Evolutionary conservation across 208 protist genomes (phyloP).

Genomic region (Herpetomonas tarakana): DNA sequence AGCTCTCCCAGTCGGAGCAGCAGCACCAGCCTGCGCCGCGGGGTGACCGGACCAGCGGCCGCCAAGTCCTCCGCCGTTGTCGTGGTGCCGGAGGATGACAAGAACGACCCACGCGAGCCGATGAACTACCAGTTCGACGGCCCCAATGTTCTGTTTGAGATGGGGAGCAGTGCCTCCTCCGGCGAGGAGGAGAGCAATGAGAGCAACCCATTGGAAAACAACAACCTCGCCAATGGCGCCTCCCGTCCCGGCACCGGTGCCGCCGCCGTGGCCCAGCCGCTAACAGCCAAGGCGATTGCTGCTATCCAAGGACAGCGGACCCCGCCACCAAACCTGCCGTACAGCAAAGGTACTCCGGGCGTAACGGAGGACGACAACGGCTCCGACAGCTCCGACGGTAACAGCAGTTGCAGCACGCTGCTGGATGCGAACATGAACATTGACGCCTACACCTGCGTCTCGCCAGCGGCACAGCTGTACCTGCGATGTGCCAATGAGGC

Average conservation of each 20-base stretch:
- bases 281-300: background rate
- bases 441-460: constrained; percentile 57
- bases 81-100: background rate
- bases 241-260: background rate
- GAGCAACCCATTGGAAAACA: no score
- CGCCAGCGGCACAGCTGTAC: constrained; percentile 44
- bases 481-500: constrained; percentile 47
- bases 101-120: background rate
- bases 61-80: no score
- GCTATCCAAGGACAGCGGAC: background rate
- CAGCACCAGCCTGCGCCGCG: background rate
- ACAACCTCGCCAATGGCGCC: background rate
- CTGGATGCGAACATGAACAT: constrained; percentile 33
- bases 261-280: background rate
- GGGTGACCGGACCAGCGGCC: no score
- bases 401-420: constrained; percentile 27
- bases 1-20: background rate
- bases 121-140: background rate
- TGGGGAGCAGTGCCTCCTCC: background rate
- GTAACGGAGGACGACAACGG: background rate
- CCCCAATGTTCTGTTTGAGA: background rate
- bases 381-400: constrained; percentile 1
- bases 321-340: background rate
- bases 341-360: background rate
- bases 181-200: background rate